Base-by-base conservation (phyloP, 768 basidiomycete species). In the Agrocybe chaxingu region DNA sequence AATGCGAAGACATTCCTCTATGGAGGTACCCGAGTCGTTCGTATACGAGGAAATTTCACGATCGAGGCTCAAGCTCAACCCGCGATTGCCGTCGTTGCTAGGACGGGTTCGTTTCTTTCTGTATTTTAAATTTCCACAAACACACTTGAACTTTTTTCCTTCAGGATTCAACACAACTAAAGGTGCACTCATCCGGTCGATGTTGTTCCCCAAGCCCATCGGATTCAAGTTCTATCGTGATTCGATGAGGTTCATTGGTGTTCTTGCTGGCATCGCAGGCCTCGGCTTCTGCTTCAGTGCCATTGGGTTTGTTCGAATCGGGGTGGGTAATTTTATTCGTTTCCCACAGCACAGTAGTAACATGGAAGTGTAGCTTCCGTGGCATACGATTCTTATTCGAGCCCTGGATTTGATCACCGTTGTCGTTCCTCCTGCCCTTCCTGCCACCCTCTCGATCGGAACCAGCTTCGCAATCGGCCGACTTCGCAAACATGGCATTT, bases 151-250 rank as follows among this genome's bases (percentile, higher is more conserved):
- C 12, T 8, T 41, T 18, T 30, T 43, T 16, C 16, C 38, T 37
- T 37, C 36, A 85, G 88, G 91, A 1, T 98, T 98, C 70, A 92
- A 90, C 65, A 99, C 97, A 1, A 99, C 97, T 4, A 98, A 98
- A 69, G 97, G 97, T 12, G 89, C 96, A 0, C 74, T 99, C 18
- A 83, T 98, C 18, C 80, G 97, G 18, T 98, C 96, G 0, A 99
- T 99, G 96, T 75, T 99, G 11, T 99, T 95, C 72, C 97, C 97
- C 0, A 98, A 97, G 63, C 95, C 96, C 0, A 94, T 97, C 54
- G 96, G 94, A 0, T 99, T 99, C 82, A 97, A 97, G 66, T 98
- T 99, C 70, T 98, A 98, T 70, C 85, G 87, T 31, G 92, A 94
- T 67, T 92, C 91, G 1, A 83, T 90, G 30, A 74, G 87, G 54